Base-by-base conservation (phyloP, 441 rosid genomes). In the Pelargonium cotyledonis region DNA sequence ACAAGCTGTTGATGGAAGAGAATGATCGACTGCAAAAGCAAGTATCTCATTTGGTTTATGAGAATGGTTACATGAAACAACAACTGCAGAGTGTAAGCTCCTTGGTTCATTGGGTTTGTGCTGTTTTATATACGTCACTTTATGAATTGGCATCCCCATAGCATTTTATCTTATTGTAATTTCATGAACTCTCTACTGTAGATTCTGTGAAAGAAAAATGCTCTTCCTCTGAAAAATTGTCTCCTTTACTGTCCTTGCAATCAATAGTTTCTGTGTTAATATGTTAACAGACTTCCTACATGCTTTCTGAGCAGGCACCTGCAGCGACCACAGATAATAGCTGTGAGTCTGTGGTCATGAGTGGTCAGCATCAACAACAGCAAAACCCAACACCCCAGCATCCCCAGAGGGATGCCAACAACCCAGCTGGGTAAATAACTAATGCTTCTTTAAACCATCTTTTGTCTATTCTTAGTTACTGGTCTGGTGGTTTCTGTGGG, bases 1-100 rank as follows among this genome's bases (percentile, higher is more conserved):
- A 92, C 76, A 92, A 90, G 78, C 85, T 95, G 67, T 79, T 95
- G 76, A 95, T 95, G 99, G 99, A 95, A 78, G 98, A 95, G 85
- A 95, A 95, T 73, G 99, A 95, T 79, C 89, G 99, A 19, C 61
- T 95, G 73, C 98, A 95, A 83, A 95, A 95, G 72, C 99, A 95
- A 76, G 99, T 92, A 55, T 95, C 99, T 18, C 99, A 95, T 83
- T 83, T 95, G 65, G 99, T 95, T 26, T 86, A 91, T 66, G 99
- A 95, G 73, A 95, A 95, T 72, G 96, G 98, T 19, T 86, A 79
- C 73, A 90, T 92, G 97, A 82, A 84, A 78, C 97, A 95, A 68
- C 98, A 95, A 70, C 77, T 92, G 51, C 96, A 89, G 0, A 81
- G 92, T 18, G 89, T 87, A 78, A 82, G 84, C 72, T 44, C 49